Evolutionary conservation across 2,329 filamentous ascomycete genomes (phyloP), one percentile per base, ranked within the genome.

Genomic region (Sordariomycetes sp.): DNA sequence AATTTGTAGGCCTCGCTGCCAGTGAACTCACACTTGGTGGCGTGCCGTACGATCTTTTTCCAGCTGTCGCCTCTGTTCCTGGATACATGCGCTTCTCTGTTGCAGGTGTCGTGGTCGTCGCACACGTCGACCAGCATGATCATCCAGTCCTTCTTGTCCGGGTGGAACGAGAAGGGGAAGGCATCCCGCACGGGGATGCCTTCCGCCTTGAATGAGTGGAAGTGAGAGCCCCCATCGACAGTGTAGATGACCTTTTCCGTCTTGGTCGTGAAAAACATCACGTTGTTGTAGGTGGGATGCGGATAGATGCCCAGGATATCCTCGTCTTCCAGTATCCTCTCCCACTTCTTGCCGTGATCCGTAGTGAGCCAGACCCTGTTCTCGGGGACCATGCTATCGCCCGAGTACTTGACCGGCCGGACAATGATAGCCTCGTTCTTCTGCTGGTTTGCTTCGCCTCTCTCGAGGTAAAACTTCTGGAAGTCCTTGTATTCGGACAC

Each of bases 261-360:
- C 1, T 77, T 75, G 0, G 92, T 96, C 32, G 96, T 78, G 72
- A 99, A 91, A 71, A 89, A 99, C 32, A 94, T 88, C 48, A 86
- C 81, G 67, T 97, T 90, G 65, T 89, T 90, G 71, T 90, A 87
- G 71, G 91, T 88, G 54, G 78, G 78, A 68, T 99, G 90, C 25
- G 88, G 88, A 59, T 87, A 80, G 63, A 99, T 89, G 22, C 74
- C 77, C 52, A 79, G 74, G 59, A 97, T 82, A 2, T 83, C 76
- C 63, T 92, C 83, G 35, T 83, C 82, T 59, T 88, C 78, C 2
- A 95, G 79, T 52, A 86, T 85, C 57, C 69, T 76, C 25, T 84
- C 75, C 93, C 94, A 99, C 1, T 74, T 85, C 74, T 96, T 96
- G 66, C 94, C 94, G 66, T 97, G 93, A 68, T 99, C 85, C 58